Percentiles rank a stretch among this genome's conserved stretches.
These are phyloP conservation scores for Monilinia aucupariae DNA, from an alignment of 2,329 filamentous ascomycete species.

Conservation along the genomic window DNA sequence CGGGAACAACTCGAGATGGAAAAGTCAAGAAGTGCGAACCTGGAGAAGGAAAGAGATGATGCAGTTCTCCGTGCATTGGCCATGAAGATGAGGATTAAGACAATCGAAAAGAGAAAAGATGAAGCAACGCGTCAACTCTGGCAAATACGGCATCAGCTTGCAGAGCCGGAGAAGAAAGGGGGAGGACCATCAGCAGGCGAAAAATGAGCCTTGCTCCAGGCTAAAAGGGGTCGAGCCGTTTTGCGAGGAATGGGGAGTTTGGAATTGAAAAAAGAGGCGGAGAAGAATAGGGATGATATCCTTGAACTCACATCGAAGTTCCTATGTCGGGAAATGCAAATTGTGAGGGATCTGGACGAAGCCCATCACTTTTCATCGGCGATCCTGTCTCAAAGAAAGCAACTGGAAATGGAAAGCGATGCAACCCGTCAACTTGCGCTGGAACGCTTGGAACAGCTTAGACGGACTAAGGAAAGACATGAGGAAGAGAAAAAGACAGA, in stretches of 20 bases:
- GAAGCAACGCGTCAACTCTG: neutral
- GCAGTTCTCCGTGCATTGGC: neutral
- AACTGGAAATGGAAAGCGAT: neutral
- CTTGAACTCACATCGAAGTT: neutral
- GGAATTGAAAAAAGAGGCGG: neutral
- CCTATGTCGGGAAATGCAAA: neutral
- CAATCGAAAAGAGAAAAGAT: neutral
- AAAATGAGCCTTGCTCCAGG: neutral
- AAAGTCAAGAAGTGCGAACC: neutral
- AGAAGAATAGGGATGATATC: neutral
- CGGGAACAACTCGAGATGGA: slow-evolving; percentile 6
- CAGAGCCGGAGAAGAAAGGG: neutral
- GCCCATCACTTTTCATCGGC: neutral
- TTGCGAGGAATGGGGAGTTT: neutral
- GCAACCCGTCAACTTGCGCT: neutral
- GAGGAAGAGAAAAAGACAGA: neutral
- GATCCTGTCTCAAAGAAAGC: neutral
- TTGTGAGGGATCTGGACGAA: neutral
- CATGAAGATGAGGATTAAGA: neutral
- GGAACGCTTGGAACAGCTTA: neutral
- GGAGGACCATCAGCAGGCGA: neutral
- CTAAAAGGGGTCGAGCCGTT: neutral
- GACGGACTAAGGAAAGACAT: neutral
- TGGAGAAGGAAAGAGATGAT: neutral
- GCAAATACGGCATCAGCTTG: neutral